phyloP scores from a whole-genome alignment of 176 grass and related monocot species.

The Aegilops bicornis region DNA sequence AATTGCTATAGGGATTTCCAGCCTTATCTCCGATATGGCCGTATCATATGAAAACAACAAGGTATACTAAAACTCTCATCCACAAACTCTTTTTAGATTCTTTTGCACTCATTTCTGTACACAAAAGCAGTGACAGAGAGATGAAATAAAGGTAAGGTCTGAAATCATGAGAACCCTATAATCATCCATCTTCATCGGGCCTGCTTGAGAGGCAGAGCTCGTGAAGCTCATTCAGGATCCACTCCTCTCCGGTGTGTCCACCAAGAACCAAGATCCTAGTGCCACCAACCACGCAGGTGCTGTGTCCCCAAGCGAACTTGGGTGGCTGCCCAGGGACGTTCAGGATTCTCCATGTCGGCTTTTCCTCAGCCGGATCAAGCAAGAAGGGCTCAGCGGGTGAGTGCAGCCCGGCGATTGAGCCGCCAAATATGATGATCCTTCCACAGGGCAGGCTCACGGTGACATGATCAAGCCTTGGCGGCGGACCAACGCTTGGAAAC shows the following conservation, averaged over 20 bases:
- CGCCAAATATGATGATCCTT: constrained; percentile 88
- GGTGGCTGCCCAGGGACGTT: constrained; percentile 79
- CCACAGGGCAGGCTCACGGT: constrained; percentile 80
- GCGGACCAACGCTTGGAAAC: constrained; percentile 49
- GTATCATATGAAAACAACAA: not conserved
- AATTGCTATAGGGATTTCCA: not conserved
- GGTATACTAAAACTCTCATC: constrained; percentile 1
- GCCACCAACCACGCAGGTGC: constrained; percentile 89
- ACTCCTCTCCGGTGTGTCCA: constrained; percentile 84
- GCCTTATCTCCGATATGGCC: not conserved
- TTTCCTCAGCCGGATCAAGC: constrained; percentile 72
- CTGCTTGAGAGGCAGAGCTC: constrained; percentile 90
- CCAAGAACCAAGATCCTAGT: constrained; percentile 85
- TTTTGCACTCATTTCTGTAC: not conserved
- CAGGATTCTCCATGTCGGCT: constrained; percentile 78
- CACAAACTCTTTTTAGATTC: not conserved
- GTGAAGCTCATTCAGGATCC: constrained; percentile 98
- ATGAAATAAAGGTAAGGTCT: not conserved
- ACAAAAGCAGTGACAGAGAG: not conserved
- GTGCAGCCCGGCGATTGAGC: constrained; percentile 77
- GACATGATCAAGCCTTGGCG: constrained; percentile 89
- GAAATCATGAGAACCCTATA: not conserved
- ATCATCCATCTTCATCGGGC: constrained; percentile 49
- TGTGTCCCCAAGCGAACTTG: constrained; percentile 95
- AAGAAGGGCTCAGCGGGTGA: constrained; percentile 76